phyloP scores from a whole-genome alignment of 148 eudicot species.

The Chenopodium album region DNA sequence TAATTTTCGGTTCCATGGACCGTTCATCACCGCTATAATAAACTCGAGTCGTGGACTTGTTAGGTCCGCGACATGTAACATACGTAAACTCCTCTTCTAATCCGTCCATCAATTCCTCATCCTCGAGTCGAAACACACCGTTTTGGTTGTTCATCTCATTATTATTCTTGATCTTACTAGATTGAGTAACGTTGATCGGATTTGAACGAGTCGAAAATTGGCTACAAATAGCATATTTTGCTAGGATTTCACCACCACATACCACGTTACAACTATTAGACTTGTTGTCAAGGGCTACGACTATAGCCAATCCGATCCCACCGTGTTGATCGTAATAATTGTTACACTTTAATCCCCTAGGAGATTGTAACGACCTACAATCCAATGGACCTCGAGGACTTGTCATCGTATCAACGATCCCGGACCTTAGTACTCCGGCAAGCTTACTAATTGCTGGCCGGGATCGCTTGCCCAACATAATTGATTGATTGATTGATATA shows the following conservation, averaged over 20 bases:
- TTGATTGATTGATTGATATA: not conserved
- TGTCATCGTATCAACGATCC: slow-evolving; percentile 23
- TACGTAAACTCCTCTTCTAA: slow-evolving; percentile 57
- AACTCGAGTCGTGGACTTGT: slow-evolving; percentile 53
- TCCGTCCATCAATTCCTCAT: slow-evolving; percentile 21
- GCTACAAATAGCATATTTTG: slow-evolving; percentile 29
- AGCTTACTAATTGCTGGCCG: slow-evolving; percentile 37
- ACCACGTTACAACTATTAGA: slow-evolving; percentile 13
- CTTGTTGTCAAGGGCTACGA: slow-evolving; percentile 55
- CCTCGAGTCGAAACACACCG: no score
- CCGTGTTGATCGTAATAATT: slow-evolving; percentile 30
- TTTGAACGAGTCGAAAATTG: slow-evolving; percentile 35
- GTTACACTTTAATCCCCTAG: slow-evolving; percentile 36
- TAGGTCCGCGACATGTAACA: slow-evolving; percentile 55
- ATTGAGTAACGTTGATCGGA: slow-evolving; percentile 27
- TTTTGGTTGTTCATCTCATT: not conserved
- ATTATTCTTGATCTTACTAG: not conserved
- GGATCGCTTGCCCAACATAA: slow-evolving; percentile 44
- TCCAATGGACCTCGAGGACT: slow-evolving; percentile 50
- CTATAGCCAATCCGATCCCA: slow-evolving; percentile 67
- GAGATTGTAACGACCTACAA: slow-evolving; percentile 33
- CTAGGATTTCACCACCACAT: slow-evolving; percentile 25
- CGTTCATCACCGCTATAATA: slow-evolving; percentile 35
- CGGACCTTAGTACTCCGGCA: slow-evolving; percentile 18
- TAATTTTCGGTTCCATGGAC: slow-evolving; percentile 11